A percentile compares a stretch with the other conserved stretches of the same genome.
phyloP scores from a whole-genome alignment of 148 eudicot species.

The Cornus florida region DNA sequence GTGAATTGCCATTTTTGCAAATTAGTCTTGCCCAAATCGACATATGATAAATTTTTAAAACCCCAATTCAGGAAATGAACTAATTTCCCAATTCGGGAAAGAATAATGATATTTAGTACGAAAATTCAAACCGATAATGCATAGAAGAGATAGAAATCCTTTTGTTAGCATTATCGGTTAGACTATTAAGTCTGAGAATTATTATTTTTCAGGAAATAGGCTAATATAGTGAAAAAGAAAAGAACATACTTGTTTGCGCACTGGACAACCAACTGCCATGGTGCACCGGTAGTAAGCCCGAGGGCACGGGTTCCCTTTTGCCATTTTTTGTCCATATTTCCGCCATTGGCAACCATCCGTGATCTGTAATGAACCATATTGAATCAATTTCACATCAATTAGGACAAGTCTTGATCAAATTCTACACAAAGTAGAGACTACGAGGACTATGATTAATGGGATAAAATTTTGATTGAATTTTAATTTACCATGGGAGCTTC shows the following conservation, averaged over 20 bases:
- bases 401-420: background rate
- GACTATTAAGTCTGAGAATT: too few species aligned
- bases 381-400: background rate
- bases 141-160: too few species aligned
- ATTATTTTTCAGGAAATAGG: too few species aligned
- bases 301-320: slow-evolving; percentile 63
- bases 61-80: background rate
- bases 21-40: background rate
- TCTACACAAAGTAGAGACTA: background rate
- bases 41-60: too few species aligned
- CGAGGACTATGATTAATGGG: background rate
- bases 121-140: too few species aligned
- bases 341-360: slow-evolving; percentile 67
- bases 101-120: too few species aligned
- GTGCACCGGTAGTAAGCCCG: slow-evolving; percentile 70
- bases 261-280: slow-evolving; percentile 85
- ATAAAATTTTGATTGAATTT: background rate
- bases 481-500: slow-evolving; percentile 71
- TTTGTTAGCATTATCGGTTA: too few species aligned
- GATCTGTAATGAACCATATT: slow-evolving; percentile 27
- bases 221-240: background rate
- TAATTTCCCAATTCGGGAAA: too few species aligned
- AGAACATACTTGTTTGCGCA: slow-evolving; percentile 75
- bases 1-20: background rate
- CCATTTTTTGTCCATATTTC: slow-evolving; percentile 65